Conservation (phyloP, 2,329 filamentous ascomycete species). For the Fusarium cyanostomum region DNA sequence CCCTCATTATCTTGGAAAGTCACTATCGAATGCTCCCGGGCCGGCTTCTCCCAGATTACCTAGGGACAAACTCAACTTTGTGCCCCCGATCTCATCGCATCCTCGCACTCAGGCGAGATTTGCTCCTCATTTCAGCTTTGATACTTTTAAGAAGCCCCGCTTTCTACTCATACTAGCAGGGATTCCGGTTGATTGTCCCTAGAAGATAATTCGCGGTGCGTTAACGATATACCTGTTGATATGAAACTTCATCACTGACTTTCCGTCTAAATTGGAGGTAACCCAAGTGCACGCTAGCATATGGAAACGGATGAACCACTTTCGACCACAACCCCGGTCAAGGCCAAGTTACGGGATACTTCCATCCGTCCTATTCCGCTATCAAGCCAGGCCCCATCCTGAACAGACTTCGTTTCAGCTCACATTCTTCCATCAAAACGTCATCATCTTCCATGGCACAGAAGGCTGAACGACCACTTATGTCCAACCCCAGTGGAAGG, state of each 20-base stretch:
- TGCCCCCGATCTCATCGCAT: conserved; percentile 35
- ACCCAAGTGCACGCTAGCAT: conserved; percentile 33
- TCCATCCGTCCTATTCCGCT: too few relatives aligned
- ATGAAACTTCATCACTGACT: neutral
- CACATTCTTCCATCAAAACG: conserved; percentile 15
- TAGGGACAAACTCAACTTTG: conserved; percentile 16
- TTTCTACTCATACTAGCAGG: conserved; percentile 35
- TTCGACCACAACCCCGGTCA: conserved; percentile 28
- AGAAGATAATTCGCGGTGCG: conserved; percentile 16
- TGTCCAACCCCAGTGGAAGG: neutral
- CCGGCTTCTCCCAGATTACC: conserved; percentile 19
- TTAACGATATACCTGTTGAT: conserved; percentile 18
- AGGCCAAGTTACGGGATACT: conserved; percentile 36
- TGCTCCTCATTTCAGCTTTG: conserved; percentile 33
- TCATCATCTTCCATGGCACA: conserved; percentile 26
- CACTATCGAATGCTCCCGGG: neutral
- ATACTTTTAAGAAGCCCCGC: conserved; percentile 32
- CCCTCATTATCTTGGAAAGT: neutral
- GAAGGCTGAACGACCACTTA: neutral
- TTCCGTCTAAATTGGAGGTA: neutral
- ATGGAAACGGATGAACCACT: conserved; percentile 20
- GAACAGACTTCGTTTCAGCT: conserved; percentile 14
- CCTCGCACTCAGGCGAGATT: conserved; percentile 40
- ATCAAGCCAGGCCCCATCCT: too few relatives aligned
- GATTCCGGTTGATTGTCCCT: conserved; percentile 16